These are phyloP conservation scores for Fusarium keratoplasticum DNA, from an alignment of 2,329 filamentous ascomycete genomes.

Conservation along the genomic window DNA sequence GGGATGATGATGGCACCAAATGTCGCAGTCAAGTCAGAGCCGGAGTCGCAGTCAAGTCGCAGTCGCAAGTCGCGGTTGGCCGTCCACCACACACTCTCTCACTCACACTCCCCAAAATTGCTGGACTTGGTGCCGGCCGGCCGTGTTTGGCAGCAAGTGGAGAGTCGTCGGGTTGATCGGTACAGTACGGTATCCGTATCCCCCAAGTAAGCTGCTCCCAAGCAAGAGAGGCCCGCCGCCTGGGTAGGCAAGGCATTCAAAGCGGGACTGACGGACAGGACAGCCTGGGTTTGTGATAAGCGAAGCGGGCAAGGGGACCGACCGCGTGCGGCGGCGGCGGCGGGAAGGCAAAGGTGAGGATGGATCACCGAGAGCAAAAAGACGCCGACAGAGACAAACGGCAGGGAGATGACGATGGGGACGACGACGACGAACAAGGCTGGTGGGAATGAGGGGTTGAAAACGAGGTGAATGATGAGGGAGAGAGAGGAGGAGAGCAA, in stretches of 20 bases:
- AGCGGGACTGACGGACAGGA: slow-evolving; percentile 19
- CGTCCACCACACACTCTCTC: slow-evolving; percentile 7
- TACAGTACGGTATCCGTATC: slow-evolving; percentile 5
- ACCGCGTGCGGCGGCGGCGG: not conserved
- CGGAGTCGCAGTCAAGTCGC: slow-evolving; percentile 8
- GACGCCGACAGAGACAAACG: slow-evolving; percentile 10
- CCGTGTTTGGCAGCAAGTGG: slow-evolving; percentile 30
- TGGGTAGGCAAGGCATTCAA: slow-evolving; percentile 21
- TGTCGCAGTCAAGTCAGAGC: slow-evolving; percentile 24
- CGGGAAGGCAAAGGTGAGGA: not conserved
- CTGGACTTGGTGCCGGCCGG: slow-evolving; percentile 15
- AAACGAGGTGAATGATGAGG: not conserved
- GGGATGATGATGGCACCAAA: slow-evolving; percentile 24
- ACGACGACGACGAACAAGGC: not conserved
- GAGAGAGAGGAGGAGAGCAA: not conserved
- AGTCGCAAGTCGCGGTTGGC: slow-evolving; percentile 12
- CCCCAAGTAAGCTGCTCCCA: slow-evolving; percentile 21
- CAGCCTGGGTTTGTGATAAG: slow-evolving; percentile 21
- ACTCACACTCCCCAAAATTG: not conserved
- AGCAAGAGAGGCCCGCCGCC: slow-evolving; percentile 13
- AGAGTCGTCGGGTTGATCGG: slow-evolving; percentile 21
- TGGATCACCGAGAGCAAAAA: slow-evolving; percentile 23
- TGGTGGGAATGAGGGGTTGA: not conserved
- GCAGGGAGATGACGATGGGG: not conserved
- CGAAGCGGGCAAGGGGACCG: slow-evolving; percentile 2